These are phyloP conservation scores for Medicago ruthenica DNA, from an alignment of 306 rosid species.

Conservation along the genomic window DNA sequence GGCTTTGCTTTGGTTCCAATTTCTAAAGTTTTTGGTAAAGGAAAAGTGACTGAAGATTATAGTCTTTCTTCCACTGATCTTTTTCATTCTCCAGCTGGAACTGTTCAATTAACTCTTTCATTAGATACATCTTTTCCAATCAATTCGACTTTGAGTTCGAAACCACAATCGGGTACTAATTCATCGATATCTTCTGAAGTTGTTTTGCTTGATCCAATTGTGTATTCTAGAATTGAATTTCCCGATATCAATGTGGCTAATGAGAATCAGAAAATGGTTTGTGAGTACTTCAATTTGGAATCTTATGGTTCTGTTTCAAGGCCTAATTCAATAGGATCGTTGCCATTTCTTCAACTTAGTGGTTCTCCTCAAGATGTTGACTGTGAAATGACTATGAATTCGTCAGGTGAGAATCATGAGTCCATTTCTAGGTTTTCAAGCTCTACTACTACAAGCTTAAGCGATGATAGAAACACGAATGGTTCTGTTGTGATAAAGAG, in stretches of 20 bases:
- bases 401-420: constrained; percentile 53
- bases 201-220: constrained; percentile 72
- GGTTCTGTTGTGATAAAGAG: constrained; percentile 65
- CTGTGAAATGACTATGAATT: constrained; percentile 66
- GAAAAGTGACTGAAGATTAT: constrained; percentile 69
- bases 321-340: constrained; percentile 40
- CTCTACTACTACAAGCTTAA: constrained; percentile 70
- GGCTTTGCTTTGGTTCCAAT: constrained; percentile 90
- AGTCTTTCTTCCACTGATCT: constrained; percentile 96
- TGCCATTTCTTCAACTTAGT: constrained; percentile 81
- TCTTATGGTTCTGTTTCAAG: constrained; percentile 9
- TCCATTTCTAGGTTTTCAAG: constrained; percentile 64
- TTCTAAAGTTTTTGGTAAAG: constrained; percentile 70
- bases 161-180: constrained; percentile 46
- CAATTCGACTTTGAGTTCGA: background rate
- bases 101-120: constrained; percentile 66
- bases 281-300: constrained; percentile 65
- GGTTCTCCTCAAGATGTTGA: constrained; percentile 61
- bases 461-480: constrained; percentile 70
- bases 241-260: constrained; percentile 52
- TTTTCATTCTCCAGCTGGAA: constrained; percentile 94
- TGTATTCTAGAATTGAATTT: constrained; percentile 86
- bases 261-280: constrained; percentile 64
- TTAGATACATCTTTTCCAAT: constrained; percentile 51
- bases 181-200: constrained; percentile 96